A percentile compares a stretch with the other conserved stretches of the same genome.
phyloP scores from a whole-genome alignment of 2,329 filamentous ascomycete species.

The Colletotrichum lindemuthianum region DNA sequence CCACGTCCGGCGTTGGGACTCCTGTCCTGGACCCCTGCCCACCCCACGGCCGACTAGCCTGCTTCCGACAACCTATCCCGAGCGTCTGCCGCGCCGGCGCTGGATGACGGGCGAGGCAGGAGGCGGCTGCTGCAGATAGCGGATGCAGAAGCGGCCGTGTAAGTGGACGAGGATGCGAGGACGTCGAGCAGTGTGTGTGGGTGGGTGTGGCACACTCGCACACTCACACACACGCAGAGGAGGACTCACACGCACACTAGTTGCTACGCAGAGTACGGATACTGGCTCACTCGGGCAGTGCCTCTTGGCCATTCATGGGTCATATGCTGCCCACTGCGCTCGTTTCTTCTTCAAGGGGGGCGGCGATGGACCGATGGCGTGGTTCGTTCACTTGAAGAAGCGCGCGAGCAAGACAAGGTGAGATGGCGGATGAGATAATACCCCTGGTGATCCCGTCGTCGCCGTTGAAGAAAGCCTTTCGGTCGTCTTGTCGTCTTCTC shows the following conservation, averaged over 20 bases:
- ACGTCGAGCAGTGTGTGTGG: neutral
- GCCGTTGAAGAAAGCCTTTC: neutral
- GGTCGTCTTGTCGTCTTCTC: neutral
- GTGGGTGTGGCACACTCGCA: neutral
- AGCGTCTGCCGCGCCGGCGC: constrained; percentile 16
- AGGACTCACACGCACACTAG: too few species aligned
- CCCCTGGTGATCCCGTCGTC: neutral
- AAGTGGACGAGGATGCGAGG: constrained; percentile 1
- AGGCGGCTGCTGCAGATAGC: neutral
- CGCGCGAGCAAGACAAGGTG: neutral
- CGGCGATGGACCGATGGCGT: neutral
- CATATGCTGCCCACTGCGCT: constrained; percentile 24
- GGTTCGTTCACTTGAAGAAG: constrained; percentile 10
- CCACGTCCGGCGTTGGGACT: constrained; percentile 17
- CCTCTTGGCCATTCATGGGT: constrained; percentile 4
- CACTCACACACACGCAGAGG: constrained; percentile 6
- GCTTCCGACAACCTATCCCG: constrained; percentile 14
- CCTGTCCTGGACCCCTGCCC: neutral
- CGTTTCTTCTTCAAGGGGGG: constrained; percentile 1
- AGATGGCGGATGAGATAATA: neutral
- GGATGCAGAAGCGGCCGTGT: neutral
- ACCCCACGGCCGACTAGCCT: constrained; percentile 9
- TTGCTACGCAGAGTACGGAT: too few species aligned
- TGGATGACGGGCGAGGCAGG: constrained; percentile 2
- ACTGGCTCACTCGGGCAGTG: neutral